Conservation (phyloP, 2,329 filamentous ascomycete genomes). For the Tolypocladium ovalisporum region DNA sequence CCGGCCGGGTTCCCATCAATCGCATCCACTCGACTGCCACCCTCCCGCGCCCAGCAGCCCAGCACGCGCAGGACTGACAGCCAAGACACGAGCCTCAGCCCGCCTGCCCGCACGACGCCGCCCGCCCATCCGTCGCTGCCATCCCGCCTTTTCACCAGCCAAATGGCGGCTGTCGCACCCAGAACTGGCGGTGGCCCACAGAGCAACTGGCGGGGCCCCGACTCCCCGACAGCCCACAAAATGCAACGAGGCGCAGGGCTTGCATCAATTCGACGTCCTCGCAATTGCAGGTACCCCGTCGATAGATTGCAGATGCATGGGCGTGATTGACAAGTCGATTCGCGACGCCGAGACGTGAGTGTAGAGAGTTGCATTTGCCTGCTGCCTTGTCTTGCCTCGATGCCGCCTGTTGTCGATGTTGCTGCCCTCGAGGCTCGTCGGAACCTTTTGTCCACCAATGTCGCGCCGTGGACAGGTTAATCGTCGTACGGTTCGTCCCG, state of each 20-base stretch:
- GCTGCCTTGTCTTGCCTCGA: background rate
- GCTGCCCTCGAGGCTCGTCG: background rate
- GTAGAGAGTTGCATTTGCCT: background rate
- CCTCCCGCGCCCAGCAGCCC: background rate
- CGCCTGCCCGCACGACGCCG: background rate
- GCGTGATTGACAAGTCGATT: background rate
- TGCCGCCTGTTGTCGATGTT: background rate
- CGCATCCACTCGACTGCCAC: background rate
- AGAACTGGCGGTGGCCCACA: slow-evolving; percentile 9
- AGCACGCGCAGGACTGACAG: background rate
- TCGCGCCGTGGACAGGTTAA: background rate
- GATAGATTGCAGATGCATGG: slow-evolving; percentile 1
- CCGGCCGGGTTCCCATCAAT: background rate
- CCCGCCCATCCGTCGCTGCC: background rate
- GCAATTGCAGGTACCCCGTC: background rate
- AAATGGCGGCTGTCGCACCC: slow-evolving; percentile 5
- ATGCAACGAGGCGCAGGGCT: slow-evolving; percentile 1
- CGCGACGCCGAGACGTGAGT: background rate
- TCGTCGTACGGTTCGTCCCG: background rate
- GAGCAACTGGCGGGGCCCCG: background rate
- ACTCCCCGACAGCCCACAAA: slow-evolving; percentile 1
- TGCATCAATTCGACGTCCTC: background rate
- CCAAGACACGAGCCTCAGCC: slow-evolving; percentile 1
- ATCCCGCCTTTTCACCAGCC: slow-evolving; percentile 10
- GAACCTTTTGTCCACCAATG: background rate